A percentile compares a stretch with the other conserved stretches of the same genome.
Conservation (phyloP, 352 stramenopile species). For the Albugo candida region DNA sequence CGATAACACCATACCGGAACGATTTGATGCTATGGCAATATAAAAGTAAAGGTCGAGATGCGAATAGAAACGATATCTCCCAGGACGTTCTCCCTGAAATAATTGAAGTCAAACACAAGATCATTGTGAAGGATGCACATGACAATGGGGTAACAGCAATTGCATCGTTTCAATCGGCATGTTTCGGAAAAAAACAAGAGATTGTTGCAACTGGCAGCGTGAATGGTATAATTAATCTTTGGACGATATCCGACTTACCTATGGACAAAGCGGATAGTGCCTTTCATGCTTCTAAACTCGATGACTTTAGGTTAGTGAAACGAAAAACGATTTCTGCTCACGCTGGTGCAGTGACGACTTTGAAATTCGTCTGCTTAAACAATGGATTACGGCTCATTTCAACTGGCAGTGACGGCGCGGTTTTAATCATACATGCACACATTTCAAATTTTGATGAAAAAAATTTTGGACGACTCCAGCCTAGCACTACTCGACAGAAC, state of each 20-base stretch:
- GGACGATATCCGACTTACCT: slow-evolving; percentile 19
- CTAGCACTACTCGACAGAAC: slow-evolving; percentile 30
- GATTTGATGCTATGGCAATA: slow-evolving; percentile 37
- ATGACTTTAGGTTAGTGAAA: slow-evolving; percentile 42
- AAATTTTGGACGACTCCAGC: slow-evolving; percentile 5
- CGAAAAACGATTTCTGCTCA: slow-evolving; percentile 45
- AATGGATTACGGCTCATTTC: slow-evolving; percentile 31
- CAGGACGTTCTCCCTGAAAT: slow-evolving; percentile 16
- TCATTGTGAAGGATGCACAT: slow-evolving; percentile 28
- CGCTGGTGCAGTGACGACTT: slow-evolving; percentile 26
- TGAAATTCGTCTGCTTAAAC: slow-evolving; percentile 23
- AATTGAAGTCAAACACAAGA: slow-evolving; percentile 27
- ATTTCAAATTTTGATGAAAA: slow-evolving; percentile 8
- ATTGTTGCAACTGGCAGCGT: slow-evolving; percentile 40
- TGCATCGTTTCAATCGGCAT: slow-evolving; percentile 18
- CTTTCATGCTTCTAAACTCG: slow-evolving; percentile 11
- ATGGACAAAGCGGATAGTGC: slow-evolving; percentile 9
- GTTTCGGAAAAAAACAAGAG: slow-evolving; percentile 23
- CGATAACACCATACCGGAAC: slow-evolving; percentile 12
- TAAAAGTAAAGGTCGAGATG: too few species aligned
- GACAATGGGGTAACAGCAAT: slow-evolving; percentile 29
- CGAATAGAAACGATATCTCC: background rate
- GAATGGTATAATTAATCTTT: slow-evolving; percentile 44
- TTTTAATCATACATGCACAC: slow-evolving; percentile 44
- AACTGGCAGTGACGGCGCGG: slow-evolving; percentile 33